Percentiles rank a stretch among this genome's conserved stretches.
phyloP scores from a whole-genome alignment of 2,329 filamentous ascomycete genomes.

The Cordyceps tenuipes region DNA sequence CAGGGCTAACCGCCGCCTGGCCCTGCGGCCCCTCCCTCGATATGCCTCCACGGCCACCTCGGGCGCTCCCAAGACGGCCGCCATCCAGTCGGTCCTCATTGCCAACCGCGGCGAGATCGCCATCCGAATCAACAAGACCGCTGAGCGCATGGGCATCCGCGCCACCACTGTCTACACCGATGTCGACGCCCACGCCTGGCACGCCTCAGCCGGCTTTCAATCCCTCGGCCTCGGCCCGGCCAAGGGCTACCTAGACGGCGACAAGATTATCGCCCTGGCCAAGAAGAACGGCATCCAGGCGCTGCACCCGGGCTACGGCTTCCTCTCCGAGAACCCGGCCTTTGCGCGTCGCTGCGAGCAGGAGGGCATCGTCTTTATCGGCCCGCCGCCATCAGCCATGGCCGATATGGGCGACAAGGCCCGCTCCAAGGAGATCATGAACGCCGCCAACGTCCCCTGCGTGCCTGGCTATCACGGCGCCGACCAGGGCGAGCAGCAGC shows the following conservation, averaged over 20 bases:
- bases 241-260: slow-evolving; percentile 85
- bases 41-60: slow-evolving; percentile 27
- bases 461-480: slow-evolving; percentile 91
- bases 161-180: slow-evolving; percentile 95
- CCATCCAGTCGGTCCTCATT: slow-evolving; percentile 76
- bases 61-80: slow-evolving; percentile 30
- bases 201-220: slow-evolving; percentile 76
- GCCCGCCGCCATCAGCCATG: slow-evolving; percentile 74
- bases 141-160: slow-evolving; percentile 77
- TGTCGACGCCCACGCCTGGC: slow-evolving; percentile 78
- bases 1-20: slow-evolving; percentile 41
- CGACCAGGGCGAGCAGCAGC: slow-evolving; percentile 60
- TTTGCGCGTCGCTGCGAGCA: slow-evolving; percentile 86
- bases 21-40: slow-evolving; percentile 36
- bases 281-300: slow-evolving; percentile 81
- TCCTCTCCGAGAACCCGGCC: slow-evolving; percentile 83
- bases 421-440: slow-evolving; percentile 94
- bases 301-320: slow-evolving; percentile 94
- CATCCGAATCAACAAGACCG: slow-evolving; percentile 82
- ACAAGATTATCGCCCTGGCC: slow-evolving; percentile 82
- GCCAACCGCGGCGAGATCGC: slow-evolving; percentile 97
- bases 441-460: slow-evolving; percentile 84
- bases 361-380: slow-evolving; percentile 89
- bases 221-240: slow-evolving; percentile 76
- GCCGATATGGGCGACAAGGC: slow-evolving; percentile 92